These are phyloP conservation scores for Polysphondylium violaceum DNA, from an alignment of 78 protist species.

Conservation along the genomic window DNA sequence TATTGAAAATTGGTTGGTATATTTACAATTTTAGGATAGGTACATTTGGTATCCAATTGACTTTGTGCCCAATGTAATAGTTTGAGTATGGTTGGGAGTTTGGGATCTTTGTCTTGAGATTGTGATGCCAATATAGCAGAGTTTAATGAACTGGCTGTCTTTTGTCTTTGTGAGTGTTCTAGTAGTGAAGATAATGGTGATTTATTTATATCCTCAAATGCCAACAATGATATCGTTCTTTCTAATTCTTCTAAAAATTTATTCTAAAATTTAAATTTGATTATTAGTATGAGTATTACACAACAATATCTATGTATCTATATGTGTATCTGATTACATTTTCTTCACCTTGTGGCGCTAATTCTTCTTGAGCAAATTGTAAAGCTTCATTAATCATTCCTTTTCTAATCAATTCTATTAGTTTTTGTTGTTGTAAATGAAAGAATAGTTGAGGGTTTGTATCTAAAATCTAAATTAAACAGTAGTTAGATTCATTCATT, in stretches of 20 bases:
- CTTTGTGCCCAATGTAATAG: constrained; percentile 87
- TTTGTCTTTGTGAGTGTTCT: constrained; percentile 87
- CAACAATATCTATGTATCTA: not conserved
- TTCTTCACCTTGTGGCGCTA: constrained; percentile 93
- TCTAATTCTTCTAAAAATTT: constrained; percentile 91
- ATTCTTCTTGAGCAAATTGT: constrained; percentile 93
- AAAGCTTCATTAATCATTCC: constrained; percentile 87
- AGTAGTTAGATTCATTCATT: not conserved
- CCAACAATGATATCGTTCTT: constrained; percentile 90
- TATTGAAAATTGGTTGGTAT: too few relatives aligned
- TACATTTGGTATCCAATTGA: constrained; percentile 75
- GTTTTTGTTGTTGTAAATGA: constrained; percentile 92
- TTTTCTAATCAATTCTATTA: constrained; percentile 92
- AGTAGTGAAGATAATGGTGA: constrained; percentile 85
- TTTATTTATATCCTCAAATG: constrained; percentile 82
- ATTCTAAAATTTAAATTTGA: constrained; percentile 30
- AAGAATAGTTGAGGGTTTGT: constrained; percentile 88
- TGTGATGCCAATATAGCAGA: constrained; percentile 92
- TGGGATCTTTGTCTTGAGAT: constrained; percentile 91
- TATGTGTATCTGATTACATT: constrained; percentile 65
- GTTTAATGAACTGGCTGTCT: constrained; percentile 91
- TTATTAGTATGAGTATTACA: not conserved
- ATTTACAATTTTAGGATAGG: constrained; percentile 78
- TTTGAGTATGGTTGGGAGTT: constrained; percentile 87
- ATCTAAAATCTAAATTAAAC: constrained; percentile 80